Evolutionary conservation across 768 basidiomycete genomes (phyloP).

Genomic region (Cyathus striatus): DNA sequence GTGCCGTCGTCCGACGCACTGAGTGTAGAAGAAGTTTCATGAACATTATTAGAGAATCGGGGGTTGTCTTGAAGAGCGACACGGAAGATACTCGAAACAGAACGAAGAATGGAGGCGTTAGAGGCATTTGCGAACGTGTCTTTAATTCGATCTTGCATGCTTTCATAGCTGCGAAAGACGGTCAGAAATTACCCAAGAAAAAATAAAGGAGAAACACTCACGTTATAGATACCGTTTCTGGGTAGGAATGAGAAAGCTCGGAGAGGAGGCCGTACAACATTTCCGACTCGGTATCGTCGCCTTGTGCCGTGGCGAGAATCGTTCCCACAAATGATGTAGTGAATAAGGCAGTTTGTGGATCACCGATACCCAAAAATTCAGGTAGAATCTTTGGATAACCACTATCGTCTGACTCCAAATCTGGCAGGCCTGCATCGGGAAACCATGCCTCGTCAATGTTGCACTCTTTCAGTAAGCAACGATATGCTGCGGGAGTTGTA

Average conservation of each 20-base stretch:
- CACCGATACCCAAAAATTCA: conserved; percentile 55
- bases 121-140: conserved; percentile 68
- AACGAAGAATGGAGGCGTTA: conserved; percentile 64
- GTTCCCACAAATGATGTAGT: conserved; percentile 71
- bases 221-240: conserved; percentile 70
- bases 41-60: conserved; percentile 34
- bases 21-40: conserved; percentile 44
- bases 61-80: conserved; percentile 55
- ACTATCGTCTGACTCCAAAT: conserved; percentile 33
- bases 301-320: conserved; percentile 70
- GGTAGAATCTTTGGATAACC: conserved; percentile 51
- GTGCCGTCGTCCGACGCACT: too few species aligned
- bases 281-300: conserved; percentile 77
- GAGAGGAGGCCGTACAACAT: conserved; percentile 75
- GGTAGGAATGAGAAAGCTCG: conserved; percentile 61
- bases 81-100: conserved; percentile 73
- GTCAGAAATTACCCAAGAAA: conserved; percentile 8
- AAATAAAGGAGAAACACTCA: conserved; percentile 33
- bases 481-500: conserved; percentile 49
- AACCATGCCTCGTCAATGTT: conserved; percentile 43
- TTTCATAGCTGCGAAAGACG: conserved; percentile 54
- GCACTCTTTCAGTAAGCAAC: conserved; percentile 59
- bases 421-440: conserved; percentile 30
- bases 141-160: conserved; percentile 68
- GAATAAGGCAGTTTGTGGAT: conserved; percentile 64